Conservation (phyloP, 2,329 filamentous ascomycete species). For the Thyridium curvatum region DNA sequence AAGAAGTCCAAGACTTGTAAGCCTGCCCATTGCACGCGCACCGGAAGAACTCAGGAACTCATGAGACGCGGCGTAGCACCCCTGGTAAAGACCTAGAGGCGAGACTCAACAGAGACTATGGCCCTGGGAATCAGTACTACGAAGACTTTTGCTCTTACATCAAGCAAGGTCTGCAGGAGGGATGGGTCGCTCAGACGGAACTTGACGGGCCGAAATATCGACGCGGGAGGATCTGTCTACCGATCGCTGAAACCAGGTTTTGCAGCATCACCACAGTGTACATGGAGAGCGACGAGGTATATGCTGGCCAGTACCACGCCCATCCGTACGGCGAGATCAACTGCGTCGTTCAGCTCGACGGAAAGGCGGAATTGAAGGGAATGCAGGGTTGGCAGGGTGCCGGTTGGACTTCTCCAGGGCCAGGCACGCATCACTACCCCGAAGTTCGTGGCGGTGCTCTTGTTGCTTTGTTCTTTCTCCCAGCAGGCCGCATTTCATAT, state of each 20-base stretch:
- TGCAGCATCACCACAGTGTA: constrained; percentile 53
- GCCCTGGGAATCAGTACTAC: constrained; percentile 33
- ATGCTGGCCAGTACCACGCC: constrained; percentile 44
- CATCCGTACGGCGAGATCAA: constrained; percentile 52
- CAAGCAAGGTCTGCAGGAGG: constrained; percentile 31
- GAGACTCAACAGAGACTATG: constrained; percentile 33
- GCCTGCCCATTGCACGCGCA: constrained; percentile 5
- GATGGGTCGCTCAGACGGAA: constrained; percentile 36
- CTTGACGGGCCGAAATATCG: constrained; percentile 39
- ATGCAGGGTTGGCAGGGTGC: constrained; percentile 50
- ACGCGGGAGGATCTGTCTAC: constrained; percentile 37
- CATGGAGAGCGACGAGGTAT: constrained; percentile 44
- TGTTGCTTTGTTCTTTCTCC: constrained; percentile 49
- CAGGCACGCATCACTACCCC: constrained; percentile 52
- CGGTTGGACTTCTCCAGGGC: constrained; percentile 48
- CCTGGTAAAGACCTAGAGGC: constrained; percentile 38
- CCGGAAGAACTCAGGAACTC: background rate
- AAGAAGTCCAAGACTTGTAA: constrained; percentile 22
- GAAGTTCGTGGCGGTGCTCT: constrained; percentile 41
- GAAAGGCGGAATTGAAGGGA: constrained; percentile 42
- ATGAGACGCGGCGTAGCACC: constrained; percentile 21
- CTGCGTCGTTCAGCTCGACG: constrained; percentile 44
- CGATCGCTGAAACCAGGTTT: constrained; percentile 37
- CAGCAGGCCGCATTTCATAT: constrained; percentile 47
- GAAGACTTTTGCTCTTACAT: constrained; percentile 32